Base-by-base conservation (phyloP, 805 yeast genomes). In the Saturnispora zaruensis region DNA sequence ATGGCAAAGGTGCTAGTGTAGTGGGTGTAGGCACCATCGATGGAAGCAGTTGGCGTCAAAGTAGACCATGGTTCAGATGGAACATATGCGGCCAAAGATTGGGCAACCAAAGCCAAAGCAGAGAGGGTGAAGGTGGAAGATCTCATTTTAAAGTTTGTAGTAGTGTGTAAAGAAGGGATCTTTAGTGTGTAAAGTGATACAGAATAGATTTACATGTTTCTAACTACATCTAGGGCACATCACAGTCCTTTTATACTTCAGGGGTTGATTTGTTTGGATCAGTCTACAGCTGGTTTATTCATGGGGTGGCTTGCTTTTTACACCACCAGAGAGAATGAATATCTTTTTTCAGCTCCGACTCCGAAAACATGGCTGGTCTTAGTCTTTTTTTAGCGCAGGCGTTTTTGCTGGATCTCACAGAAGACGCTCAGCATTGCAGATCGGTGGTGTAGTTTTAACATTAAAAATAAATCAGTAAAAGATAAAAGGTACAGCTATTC, bases 1-100 rank as follows among this genome's bases (percentile, higher is more conserved):
- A 85, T 84, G 70, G 90, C 95, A 62, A 85, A 85, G 45, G 76
- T 64, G 48, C 70, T 64, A 33, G 78, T 52, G 74, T 79, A 80
- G 58, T 78, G 79, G 50, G 74, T 57, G 46, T 50, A 36, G 54
- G 82, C 82, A 62, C 79, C 79, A 9, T 57, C 58, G 25, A 75
- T 73, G 48, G 74, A 59, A 43, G 75, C 79, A 42, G 66, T 51
- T 57, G 91, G 90, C 33, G 88, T 81, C 67, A 84, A 73, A 50
- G 87, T 80, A 51, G 82, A 65, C 84, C 84, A 83, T 61, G 82
- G 79, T 54, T 78, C 83, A 53, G 79, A 66, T 56, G 84, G 85
- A 55, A 79, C 77, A 59, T 77, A 76, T 53, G 86, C 85, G 44
- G 83, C 82, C 41, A 73, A 50, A 40, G 81, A 72, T 28, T 72